phyloP scores from a whole-genome alignment of 768 basidiomycete species.

The Mycena vitilis region DNA sequence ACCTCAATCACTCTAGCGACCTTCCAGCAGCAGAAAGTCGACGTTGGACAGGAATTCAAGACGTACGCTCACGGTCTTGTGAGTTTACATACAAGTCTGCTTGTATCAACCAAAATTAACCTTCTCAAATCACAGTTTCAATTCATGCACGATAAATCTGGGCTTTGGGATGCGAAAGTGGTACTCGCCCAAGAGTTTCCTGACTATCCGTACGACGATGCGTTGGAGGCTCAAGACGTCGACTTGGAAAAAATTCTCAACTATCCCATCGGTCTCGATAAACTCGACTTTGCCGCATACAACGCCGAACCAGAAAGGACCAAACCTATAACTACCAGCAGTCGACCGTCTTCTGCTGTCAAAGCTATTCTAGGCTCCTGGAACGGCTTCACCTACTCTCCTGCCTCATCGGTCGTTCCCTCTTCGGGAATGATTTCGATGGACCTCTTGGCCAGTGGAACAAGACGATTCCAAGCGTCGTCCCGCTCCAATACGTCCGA shows the following conservation, averaged over 20 bases:
- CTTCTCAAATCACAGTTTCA: slow-evolving; percentile 23
- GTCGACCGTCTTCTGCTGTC: slow-evolving; percentile 19
- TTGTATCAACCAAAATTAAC: background rate
- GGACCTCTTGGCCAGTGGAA: slow-evolving; percentile 15
- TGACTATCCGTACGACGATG: slow-evolving; percentile 39
- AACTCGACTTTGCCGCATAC: slow-evolving; percentile 37
- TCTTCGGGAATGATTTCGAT: slow-evolving; percentile 30
- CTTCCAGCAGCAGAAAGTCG: slow-evolving; percentile 43
- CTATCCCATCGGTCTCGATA: slow-evolving; percentile 36
- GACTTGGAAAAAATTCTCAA: slow-evolving; percentile 38
- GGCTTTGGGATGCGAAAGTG: slow-evolving; percentile 31
- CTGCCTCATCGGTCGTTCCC: slow-evolving; percentile 13
- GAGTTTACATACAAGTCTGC: background rate
- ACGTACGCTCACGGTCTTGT: slow-evolving; percentile 44
- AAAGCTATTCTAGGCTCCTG: slow-evolving; percentile 38
- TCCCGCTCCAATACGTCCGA: slow-evolving; percentile 30
- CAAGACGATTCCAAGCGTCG: slow-evolving; percentile 20
- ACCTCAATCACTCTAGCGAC: slow-evolving; percentile 33
- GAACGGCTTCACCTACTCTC: slow-evolving; percentile 39
- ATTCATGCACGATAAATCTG: slow-evolving; percentile 30
- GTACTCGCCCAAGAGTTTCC: slow-evolving; percentile 33
- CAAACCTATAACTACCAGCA: slow-evolving; percentile 1
- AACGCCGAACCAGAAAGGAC: slow-evolving; percentile 14
- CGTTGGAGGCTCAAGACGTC: slow-evolving; percentile 35
- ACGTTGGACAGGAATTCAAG: slow-evolving; percentile 40